Percentiles rank a stretch among this genome's conserved stretches.
These are phyloP conservation scores for Staphylotrichum tortipilum DNA, from an alignment of 495 filamentous ascomycete species.

Conservation along the genomic window DNA sequence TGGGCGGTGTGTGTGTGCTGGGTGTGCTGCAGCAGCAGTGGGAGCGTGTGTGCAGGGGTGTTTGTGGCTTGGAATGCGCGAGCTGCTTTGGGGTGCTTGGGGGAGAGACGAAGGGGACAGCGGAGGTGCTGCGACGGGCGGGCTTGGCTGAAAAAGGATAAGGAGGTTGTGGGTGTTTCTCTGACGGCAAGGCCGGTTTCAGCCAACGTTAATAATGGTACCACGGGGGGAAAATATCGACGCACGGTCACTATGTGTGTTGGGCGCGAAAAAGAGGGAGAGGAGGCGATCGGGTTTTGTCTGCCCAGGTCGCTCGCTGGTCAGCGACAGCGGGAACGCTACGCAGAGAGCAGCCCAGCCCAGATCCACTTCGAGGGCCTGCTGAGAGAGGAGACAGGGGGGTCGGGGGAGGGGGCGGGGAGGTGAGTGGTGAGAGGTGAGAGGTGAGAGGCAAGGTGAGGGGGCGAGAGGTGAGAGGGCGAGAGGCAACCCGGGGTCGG, in stretches of 20 bases:
- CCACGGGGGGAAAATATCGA: background rate
- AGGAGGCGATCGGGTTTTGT: slow-evolving; percentile 6
- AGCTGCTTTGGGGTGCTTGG: background rate
- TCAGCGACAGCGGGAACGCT: slow-evolving; percentile 16
- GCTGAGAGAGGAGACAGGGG: slow-evolving; percentile 3
- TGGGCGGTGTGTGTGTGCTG: slow-evolving; percentile 17
- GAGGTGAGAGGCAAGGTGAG: too few species aligned
- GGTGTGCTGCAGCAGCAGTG: too few species aligned
- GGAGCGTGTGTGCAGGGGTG: slow-evolving; percentile 10
- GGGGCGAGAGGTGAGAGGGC: slow-evolving; percentile 5
- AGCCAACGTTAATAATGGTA: background rate
- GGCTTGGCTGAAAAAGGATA: background rate
- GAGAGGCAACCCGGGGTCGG: slow-evolving; percentile 8
- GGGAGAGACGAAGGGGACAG: background rate
- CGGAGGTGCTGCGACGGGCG: background rate
- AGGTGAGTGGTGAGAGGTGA: too few species aligned
- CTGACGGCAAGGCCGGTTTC: background rate
- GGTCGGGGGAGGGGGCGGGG: too few species aligned
- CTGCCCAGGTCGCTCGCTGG: slow-evolving; percentile 9
- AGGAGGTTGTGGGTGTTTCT: background rate
- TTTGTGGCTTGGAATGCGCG: slow-evolving; percentile 1
- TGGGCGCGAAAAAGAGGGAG: slow-evolving; percentile 12
- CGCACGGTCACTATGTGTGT: slow-evolving; percentile 6
- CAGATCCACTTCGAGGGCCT: slow-evolving; percentile 19
- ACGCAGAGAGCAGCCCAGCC: slow-evolving; percentile 14